A percentile compares a stretch with the other conserved stretches of the same genome.
These are phyloP conservation scores for Cordyceps javanica DNA, from an alignment of 2,329 filamentous ascomycete species.

Conservation along the genomic window DNA sequence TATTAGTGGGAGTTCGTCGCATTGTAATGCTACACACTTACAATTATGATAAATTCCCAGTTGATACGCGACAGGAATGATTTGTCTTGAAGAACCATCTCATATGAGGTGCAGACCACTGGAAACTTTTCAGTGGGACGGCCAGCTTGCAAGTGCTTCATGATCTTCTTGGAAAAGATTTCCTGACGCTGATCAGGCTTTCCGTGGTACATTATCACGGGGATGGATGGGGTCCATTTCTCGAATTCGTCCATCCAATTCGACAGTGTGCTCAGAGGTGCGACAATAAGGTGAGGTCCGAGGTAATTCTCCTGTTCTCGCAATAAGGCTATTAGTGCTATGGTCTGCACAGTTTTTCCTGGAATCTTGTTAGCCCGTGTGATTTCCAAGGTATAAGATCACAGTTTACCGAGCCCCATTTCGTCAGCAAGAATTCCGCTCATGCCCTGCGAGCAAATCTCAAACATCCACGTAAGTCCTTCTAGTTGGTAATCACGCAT, in stretches of 20 bases:
- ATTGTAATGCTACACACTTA: slow-evolving; percentile 30
- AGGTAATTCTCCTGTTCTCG: slow-evolving; percentile 77
- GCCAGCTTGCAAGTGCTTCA: slow-evolving; percentile 58
- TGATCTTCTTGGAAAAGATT: slow-evolving; percentile 67
- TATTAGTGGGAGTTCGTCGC: slow-evolving; percentile 16
- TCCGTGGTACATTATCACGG: slow-evolving; percentile 87
- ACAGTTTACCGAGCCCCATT: slow-evolving; percentile 66
- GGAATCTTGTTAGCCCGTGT: slow-evolving; percentile 5
- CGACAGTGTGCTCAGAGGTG: slow-evolving; percentile 82
- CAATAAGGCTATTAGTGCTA: slow-evolving; percentile 78
- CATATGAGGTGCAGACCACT: slow-evolving; percentile 89
- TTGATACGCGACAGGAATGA: slow-evolving; percentile 75
- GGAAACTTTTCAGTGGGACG: slow-evolving; percentile 65
- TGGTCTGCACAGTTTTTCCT: slow-evolving; percentile 90
- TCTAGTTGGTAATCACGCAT: slow-evolving; percentile 96
- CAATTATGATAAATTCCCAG: slow-evolving; percentile 97
- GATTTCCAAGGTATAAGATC: neutral
- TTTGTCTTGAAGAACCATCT: slow-evolving; percentile 89
- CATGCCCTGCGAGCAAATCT: slow-evolving; percentile 71
- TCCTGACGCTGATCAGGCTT: slow-evolving; percentile 68
- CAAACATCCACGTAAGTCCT: slow-evolving; percentile 91
- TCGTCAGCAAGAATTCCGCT: slow-evolving; percentile 90
- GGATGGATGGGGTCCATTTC: slow-evolving; percentile 83
- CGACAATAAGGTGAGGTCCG: slow-evolving; percentile 85
- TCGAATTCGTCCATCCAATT: slow-evolving; percentile 96